Conservation (phyloP, 257 asterid species). For the Verbascum thapsus region DNA sequence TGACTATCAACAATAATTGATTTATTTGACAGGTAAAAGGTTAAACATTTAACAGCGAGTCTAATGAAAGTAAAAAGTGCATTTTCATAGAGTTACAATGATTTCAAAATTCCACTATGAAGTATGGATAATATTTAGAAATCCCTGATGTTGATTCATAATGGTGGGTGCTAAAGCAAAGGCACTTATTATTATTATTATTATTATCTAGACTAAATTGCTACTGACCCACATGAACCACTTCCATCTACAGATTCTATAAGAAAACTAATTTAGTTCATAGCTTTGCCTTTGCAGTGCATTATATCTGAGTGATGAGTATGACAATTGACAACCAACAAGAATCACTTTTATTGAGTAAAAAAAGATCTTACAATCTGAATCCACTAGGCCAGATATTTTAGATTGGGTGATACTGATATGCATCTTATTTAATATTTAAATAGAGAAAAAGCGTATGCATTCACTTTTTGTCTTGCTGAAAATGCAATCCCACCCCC, state of each 20-base stretch:
- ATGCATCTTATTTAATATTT: background rate
- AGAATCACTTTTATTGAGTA: constrained; percentile 9
- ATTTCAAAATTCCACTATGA: constrained; percentile 23
- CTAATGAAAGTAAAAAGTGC: constrained; percentile 16
- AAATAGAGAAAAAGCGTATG: constrained; percentile 12
- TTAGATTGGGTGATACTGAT: constrained; percentile 8
- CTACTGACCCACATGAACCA: constrained; percentile 29
- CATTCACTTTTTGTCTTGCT: constrained; percentile 11
- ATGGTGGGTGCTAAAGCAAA: constrained; percentile 30
- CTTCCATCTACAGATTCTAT: constrained; percentile 9
- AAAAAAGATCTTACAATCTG: constrained; percentile 16
- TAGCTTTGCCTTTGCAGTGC: background rate
- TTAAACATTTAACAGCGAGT: background rate
- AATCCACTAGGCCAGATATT: constrained; percentile 30
- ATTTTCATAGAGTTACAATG: constrained; percentile 20
- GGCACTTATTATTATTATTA: constrained; percentile 21
- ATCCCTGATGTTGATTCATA: constrained; percentile 7
- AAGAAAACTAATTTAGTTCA: background rate
- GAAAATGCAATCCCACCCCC: too few relatives aligned
- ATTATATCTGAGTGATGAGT: background rate
- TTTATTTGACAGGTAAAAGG: constrained; percentile 1
- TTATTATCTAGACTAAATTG: constrained; percentile 27
- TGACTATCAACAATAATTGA: constrained; percentile 25
- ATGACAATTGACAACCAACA: constrained; percentile 26
- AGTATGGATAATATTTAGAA: constrained; percentile 17